Conservation (phyloP, 371 early-diverging fungal genomes). For the Smittium culicis region DNA sequence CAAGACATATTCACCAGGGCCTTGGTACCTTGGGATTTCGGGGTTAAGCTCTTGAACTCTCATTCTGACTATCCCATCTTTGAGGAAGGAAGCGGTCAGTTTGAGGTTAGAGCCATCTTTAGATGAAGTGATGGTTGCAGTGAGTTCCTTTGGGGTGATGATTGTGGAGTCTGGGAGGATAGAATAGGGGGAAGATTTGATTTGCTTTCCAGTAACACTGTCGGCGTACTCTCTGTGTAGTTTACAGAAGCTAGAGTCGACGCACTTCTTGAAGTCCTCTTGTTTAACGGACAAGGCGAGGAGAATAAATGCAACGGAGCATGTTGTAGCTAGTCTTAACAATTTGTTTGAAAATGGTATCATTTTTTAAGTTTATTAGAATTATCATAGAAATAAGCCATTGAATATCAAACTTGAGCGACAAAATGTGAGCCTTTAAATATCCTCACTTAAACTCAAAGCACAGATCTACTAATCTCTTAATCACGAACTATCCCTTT, state of each 20-base stretch:
- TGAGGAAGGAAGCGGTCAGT: conserved; percentile 22
- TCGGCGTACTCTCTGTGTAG: conserved; percentile 81
- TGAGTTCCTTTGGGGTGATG: conserved; percentile 34
- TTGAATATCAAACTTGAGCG: too few species aligned
- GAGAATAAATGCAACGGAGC: background rate
- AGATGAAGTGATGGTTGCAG: conserved; percentile 44
- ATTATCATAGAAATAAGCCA: too few species aligned
- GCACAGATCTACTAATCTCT: too few species aligned
- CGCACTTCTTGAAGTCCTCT: conserved; percentile 84
- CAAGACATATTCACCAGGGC: conserved; percentile 44
- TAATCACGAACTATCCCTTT: too few species aligned
- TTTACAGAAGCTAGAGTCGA: conserved; percentile 74
- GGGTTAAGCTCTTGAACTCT: conserved; percentile 53
- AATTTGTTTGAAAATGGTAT: too few species aligned
- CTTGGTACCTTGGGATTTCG: conserved; percentile 53
- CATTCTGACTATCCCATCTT: conserved; percentile 49
- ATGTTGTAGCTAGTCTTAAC: too few species aligned
- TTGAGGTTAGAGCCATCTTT: conserved; percentile 31
- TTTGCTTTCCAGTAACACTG: conserved; percentile 22
- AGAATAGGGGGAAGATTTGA: conserved; percentile 29
- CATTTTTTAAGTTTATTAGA: too few species aligned
- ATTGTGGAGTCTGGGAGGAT: conserved; percentile 38
- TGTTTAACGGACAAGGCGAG: conserved; percentile 34
- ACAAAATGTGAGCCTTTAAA: too few species aligned
- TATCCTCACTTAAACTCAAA: too few species aligned